Conservation (phyloP, 169 alveolate species). For the Babesia sp. region DNA sequence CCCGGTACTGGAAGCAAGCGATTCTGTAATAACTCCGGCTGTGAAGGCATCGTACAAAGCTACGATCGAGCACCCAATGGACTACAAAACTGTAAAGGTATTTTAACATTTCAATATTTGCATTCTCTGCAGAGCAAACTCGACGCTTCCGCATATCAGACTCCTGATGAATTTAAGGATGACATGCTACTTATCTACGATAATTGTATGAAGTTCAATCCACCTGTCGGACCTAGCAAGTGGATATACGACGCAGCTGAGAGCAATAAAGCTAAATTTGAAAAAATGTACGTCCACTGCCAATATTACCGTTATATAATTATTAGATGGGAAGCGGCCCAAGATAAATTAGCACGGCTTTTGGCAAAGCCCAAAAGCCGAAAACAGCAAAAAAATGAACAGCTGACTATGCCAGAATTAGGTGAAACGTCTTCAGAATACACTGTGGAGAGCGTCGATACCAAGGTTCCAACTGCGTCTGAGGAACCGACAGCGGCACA, state of each 20-base stretch:
- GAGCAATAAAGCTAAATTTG: constrained; percentile 36
- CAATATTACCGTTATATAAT: background rate
- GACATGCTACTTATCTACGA: constrained; percentile 67
- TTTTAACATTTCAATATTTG: background rate
- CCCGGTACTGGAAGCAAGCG: constrained; percentile 67
- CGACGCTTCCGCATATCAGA: constrained; percentile 15
- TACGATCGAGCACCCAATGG: constrained; percentile 58
- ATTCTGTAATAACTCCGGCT: constrained; percentile 61
- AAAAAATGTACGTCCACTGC: constrained; percentile 36
- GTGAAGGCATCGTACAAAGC: constrained; percentile 56
- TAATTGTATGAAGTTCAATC: constrained; percentile 65
- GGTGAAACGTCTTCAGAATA: too few species aligned
- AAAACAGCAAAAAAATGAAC: background rate
- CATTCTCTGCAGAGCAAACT: constrained; percentile 19
- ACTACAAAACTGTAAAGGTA: constrained; percentile 63
- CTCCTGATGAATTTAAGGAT: constrained; percentile 54
- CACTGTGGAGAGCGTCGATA: too few species aligned
- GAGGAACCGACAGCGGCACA: too few species aligned
- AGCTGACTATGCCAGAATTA: too few species aligned
- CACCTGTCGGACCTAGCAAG: constrained; percentile 57
- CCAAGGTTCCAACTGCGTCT: too few species aligned
- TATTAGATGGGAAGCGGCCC: constrained; percentile 49
- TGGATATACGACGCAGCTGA: constrained; percentile 67
- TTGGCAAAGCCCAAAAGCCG: constrained; percentile 20
- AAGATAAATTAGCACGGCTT: background rate